Percentiles rank a stretch among this genome's conserved stretches.
Conservation (phyloP, 805 yeast genomes). For the Groenewaldozyma salmanticensis region DNA sequence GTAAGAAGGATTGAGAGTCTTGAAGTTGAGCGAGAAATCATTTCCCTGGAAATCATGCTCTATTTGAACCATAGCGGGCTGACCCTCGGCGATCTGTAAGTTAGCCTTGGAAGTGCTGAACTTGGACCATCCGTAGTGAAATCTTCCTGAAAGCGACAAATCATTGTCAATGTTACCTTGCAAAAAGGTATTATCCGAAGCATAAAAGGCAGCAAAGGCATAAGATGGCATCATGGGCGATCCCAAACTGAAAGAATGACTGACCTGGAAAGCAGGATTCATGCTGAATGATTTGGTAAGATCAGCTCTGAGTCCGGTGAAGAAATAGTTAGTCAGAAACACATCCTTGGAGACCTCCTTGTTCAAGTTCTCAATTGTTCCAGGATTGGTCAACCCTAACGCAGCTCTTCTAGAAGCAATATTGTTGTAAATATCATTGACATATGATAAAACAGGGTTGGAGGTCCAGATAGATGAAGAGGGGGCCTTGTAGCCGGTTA, state of each 20-base stretch:
- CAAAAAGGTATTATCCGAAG: slow-evolving; percentile 71
- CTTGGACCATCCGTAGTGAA: slow-evolving; percentile 85
- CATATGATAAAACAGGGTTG: slow-evolving; percentile 72
- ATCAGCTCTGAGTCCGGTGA: slow-evolving; percentile 95
- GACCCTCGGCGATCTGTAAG: slow-evolving; percentile 77
- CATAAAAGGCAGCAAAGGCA: slow-evolving; percentile 83
- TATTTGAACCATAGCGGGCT: slow-evolving; percentile 88
- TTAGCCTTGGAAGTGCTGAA: slow-evolving; percentile 72
- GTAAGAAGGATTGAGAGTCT: slow-evolving; percentile 81
- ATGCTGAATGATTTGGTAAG: slow-evolving; percentile 82
- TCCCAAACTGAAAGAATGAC: slow-evolving; percentile 87
- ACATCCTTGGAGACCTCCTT: slow-evolving; percentile 94
- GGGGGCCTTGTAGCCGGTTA: slow-evolving; percentile 6
- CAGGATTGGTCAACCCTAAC: slow-evolving; percentile 81
- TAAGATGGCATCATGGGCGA: slow-evolving; percentile 80
- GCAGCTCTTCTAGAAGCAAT: slow-evolving; percentile 71
- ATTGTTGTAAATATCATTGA: slow-evolving; percentile 64
- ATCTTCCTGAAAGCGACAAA: slow-evolving; percentile 73
- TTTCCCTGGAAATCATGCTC: slow-evolving; percentile 92
- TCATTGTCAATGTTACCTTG: slow-evolving; percentile 93
- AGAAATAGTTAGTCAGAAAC: slow-evolving; percentile 77
- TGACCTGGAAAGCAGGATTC: slow-evolving; percentile 93
- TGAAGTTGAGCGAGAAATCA: slow-evolving; percentile 82
- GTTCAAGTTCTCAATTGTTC: slow-evolving; percentile 85
- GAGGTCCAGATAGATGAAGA: slow-evolving; percentile 52